Conservation (phyloP, 2,329 filamentous ascomycete species). For the Juglanconis juglandina region DNA sequence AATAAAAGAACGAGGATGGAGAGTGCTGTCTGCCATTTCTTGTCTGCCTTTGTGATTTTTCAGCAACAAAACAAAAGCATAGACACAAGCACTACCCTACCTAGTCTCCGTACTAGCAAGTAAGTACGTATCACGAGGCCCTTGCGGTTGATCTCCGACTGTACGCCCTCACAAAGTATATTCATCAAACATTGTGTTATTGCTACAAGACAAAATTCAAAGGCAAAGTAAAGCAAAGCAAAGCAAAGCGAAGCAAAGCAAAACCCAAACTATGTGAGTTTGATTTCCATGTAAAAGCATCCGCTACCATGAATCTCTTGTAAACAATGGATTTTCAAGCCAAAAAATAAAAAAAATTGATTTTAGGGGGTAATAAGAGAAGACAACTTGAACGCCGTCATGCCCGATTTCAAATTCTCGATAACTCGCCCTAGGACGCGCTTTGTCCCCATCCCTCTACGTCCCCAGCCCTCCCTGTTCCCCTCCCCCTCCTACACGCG, state of each 20-base stretch:
- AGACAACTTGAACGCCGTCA: constrained; percentile 1
- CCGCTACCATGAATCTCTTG: background rate
- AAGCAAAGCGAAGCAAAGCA: too few species aligned
- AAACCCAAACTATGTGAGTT: background rate
- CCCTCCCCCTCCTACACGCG: too few species aligned
- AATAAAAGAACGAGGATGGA: background rate
- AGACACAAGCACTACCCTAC: too few species aligned
- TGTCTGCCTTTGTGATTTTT: too few species aligned
- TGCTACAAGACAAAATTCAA: background rate
- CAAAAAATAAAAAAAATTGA: background rate
- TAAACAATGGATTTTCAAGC: background rate
- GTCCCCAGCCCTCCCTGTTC: too few species aligned
- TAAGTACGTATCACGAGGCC: background rate
- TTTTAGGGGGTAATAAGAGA: background rate
- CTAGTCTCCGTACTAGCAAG: background rate
- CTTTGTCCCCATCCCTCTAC: too few species aligned
- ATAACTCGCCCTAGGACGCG: background rate
- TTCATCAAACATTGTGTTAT: constrained; percentile 1
- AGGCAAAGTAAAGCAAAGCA: background rate
- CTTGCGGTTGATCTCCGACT: background rate
- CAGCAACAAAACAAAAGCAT: too few species aligned
- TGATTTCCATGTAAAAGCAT: background rate
- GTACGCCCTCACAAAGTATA: background rate
- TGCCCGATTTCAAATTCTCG: background rate
- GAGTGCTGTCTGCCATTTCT: too few species aligned